Percentiles rank a stretch among this genome's conserved stretches.
Conservation (phyloP, 2,329 filamentous ascomycete species). For the Pseudovirgaria hyperparasitica region DNA sequence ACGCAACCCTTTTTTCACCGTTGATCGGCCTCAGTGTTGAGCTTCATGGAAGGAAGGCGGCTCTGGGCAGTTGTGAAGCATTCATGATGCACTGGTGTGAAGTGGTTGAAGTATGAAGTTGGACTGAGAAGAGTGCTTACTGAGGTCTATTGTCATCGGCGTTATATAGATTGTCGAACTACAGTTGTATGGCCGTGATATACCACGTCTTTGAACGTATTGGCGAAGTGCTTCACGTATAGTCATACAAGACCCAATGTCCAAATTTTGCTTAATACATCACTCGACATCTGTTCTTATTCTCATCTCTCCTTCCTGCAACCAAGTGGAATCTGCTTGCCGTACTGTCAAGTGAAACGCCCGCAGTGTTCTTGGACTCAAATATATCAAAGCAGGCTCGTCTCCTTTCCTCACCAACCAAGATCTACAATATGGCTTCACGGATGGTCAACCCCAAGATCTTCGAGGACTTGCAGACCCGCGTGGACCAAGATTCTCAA, state of each 20-base stretch:
- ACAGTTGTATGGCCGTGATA: no score
- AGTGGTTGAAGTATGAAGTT: conserved; percentile 5
- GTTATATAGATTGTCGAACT: no score
- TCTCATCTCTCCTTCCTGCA: background rate
- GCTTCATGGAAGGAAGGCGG: conserved; percentile 49
- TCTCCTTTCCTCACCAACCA: background rate
- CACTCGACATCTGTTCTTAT: conserved; percentile 1
- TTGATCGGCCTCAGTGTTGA: no score
- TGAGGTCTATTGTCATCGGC: no score
- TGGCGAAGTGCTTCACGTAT: no score
- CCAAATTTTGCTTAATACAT: conserved; percentile 2
- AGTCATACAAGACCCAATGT: conserved; percentile 3
- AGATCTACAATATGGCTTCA: conserved; percentile 5
- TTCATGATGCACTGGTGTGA: conserved; percentile 16
- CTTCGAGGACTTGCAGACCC: conserved; percentile 75
- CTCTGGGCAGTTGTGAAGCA: conserved; percentile 45
- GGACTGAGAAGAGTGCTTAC: no score
- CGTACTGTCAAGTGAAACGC: no score
- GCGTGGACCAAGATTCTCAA: conserved; percentile 75
- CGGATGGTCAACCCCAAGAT: conserved; percentile 66
- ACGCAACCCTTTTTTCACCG: conserved; percentile 26
- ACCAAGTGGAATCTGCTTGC: conserved; percentile 1
- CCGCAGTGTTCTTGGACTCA: background rate
- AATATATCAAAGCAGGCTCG: background rate
- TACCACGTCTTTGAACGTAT: no score